Evolutionary conservation across 2,329 filamentous ascomycete genomes (phyloP).

Genomic region (Aspergillus sp.): DNA sequence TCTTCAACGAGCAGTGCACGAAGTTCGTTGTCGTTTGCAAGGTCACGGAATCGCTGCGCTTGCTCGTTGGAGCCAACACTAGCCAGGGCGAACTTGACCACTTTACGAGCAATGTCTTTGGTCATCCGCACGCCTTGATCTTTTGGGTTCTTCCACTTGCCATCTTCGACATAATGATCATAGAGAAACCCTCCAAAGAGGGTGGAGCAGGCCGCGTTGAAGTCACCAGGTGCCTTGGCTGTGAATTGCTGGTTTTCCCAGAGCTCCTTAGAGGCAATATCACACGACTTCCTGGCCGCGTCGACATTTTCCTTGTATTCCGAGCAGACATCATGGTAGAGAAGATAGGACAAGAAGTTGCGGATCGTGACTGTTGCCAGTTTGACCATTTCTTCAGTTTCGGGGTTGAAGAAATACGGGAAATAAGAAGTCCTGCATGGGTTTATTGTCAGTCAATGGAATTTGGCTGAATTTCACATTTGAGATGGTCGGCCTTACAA

Average conservation of each 20-base stretch:
- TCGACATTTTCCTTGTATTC: constrained; percentile 71
- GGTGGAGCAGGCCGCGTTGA: constrained; percentile 73
- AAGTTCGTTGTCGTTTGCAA: constrained; percentile 36
- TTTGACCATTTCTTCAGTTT: constrained; percentile 54
- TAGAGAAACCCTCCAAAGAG: constrained; percentile 62
- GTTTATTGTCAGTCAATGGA: constrained; percentile 5
- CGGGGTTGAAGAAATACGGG: constrained; percentile 56
- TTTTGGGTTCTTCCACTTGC: constrained; percentile 41
- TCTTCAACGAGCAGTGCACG: constrained; percentile 47
- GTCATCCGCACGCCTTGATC: constrained; percentile 41
- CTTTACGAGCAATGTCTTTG: constrained; percentile 47
- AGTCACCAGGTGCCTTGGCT: constrained; percentile 66
- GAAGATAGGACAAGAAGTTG: constrained; percentile 86
- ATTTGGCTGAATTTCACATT: no score
- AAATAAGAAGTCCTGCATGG: constrained; percentile 55
- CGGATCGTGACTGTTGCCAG: constrained; percentile 66
- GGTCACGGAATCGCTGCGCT: constrained; percentile 37
- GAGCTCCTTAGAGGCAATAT: constrained; percentile 66
- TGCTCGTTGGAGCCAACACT: constrained; percentile 45
- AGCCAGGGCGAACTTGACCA: constrained; percentile 52
- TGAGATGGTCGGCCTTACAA: constrained; percentile 54
- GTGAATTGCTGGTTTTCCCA: constrained; percentile 56
- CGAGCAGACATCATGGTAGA: constrained; percentile 80
- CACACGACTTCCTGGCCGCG: constrained; percentile 65
- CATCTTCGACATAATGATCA: constrained; percentile 40